Evolutionary conservation across 768 basidiomycete genomes (phyloP).

Genomic region (Auricularia sp.): DNA sequence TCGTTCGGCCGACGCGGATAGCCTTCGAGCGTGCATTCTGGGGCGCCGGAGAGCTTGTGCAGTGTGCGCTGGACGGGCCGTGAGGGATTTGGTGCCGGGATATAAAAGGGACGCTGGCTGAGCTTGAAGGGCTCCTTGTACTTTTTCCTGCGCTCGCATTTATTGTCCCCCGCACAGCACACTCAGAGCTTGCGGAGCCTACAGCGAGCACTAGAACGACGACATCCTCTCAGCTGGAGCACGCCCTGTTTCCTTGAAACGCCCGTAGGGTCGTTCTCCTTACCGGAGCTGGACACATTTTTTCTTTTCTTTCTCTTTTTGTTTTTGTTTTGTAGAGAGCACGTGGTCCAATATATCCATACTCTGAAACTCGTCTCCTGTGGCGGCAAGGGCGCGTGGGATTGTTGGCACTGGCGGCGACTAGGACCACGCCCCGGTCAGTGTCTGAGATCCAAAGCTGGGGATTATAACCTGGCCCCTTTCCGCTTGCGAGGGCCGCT

Average conservation of each 20-base stretch:
- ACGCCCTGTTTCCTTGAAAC: neutral
- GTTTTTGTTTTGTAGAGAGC: no score
- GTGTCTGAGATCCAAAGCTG: no score
- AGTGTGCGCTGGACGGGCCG: neutral
- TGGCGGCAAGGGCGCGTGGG: neutral
- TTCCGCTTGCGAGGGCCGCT: neutral
- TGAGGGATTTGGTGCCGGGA: neutral
- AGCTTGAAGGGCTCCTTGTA: neutral
- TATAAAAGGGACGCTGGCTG: neutral
- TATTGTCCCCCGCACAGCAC: neutral
- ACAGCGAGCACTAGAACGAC: neutral
- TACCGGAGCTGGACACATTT: slow-evolving; percentile 1
- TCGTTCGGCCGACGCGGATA: neutral
- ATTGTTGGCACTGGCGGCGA: neutral
- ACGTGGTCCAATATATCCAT: no score
- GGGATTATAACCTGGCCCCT: neutral
- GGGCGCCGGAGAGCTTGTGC: neutral
- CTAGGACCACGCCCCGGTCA: neutral
- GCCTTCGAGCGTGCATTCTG: neutral
- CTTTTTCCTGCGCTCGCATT: neutral
- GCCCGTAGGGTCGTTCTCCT: neutral
- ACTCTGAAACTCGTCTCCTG: neutral
- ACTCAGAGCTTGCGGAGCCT: neutral
- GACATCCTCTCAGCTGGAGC: slow-evolving; percentile 1
- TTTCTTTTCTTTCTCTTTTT: neutral